phyloP scores from a whole-genome alignment of 164 flowering plant genomes.

The Magnolia sinica region DNA sequence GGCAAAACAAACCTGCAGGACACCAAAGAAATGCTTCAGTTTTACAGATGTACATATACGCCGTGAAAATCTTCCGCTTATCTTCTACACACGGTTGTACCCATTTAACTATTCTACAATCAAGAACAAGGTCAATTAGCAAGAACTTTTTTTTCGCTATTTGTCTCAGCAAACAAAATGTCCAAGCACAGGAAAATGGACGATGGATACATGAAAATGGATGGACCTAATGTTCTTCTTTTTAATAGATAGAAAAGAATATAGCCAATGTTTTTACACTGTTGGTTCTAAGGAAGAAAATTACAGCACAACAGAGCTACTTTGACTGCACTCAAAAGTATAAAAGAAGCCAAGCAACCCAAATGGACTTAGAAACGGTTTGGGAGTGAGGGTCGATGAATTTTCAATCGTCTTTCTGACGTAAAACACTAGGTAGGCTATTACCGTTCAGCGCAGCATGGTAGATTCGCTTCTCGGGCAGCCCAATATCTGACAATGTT shows the following conservation, averaged over 20 bases:
- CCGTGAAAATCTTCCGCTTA: background rate
- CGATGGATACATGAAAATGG: background rate
- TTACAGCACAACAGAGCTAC: constrained; percentile 17
- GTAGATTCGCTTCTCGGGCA: constrained; percentile 86
- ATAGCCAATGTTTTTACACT: constrained; percentile 2
- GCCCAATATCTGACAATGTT: constrained; percentile 69
- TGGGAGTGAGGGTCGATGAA: constrained; percentile 39
- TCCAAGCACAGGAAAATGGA: background rate
- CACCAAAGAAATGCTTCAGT: constrained; percentile 69
- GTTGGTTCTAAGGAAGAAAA: constrained; percentile 2
- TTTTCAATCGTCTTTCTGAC: constrained; percentile 85
- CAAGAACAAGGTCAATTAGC: background rate
- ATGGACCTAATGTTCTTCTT: background rate
- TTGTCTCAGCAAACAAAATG: background rate
- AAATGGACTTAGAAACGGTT: constrained; percentile 24
- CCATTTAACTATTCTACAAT: background rate
- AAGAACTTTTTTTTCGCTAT: background rate
- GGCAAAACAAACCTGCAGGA: constrained; percentile 81
- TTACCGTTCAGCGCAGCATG: constrained; percentile 94
- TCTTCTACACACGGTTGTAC: constrained; percentile 9
- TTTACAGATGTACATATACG: constrained; percentile 27
- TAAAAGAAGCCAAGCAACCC: constrained; percentile 31
- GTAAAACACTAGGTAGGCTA: constrained; percentile 74
- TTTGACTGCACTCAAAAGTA: background rate
- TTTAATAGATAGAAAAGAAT: background rate